These are phyloP conservation scores for Zygoascus flipseniorum DNA, from an alignment of 805 yeast genomes.

Conservation along the genomic window DNA sequence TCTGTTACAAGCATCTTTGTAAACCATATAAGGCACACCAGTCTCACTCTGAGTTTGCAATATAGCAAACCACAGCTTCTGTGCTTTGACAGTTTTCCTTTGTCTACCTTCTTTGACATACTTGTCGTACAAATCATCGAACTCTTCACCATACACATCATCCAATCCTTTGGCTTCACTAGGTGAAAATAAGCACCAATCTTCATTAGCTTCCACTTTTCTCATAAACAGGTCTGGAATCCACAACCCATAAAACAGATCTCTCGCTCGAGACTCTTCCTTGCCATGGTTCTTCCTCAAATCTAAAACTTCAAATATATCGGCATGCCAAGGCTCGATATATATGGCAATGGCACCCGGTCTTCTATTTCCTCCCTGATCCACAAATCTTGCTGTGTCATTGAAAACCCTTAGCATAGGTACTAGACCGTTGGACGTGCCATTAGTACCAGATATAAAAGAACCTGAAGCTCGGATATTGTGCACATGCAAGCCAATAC, in stretches of 20 bases:
- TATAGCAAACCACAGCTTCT: slow-evolving; percentile 83
- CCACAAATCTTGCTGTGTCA: slow-evolving; percentile 93
- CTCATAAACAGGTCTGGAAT: slow-evolving; percentile 91
- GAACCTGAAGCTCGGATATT: slow-evolving; percentile 83
- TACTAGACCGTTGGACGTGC: slow-evolving; percentile 82
- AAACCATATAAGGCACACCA: slow-evolving; percentile 90
- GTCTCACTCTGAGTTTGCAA: slow-evolving; percentile 92
- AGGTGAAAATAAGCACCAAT: slow-evolving; percentile 89
- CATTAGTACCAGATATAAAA: slow-evolving; percentile 85
- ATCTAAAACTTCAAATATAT: slow-evolving; percentile 77
- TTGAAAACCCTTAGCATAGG: slow-evolving; percentile 97
- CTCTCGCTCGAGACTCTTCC: slow-evolving; percentile 90
- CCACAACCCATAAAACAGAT: slow-evolving; percentile 90
- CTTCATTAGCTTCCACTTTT: slow-evolving; percentile 66
- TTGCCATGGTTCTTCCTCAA: slow-evolving; percentile 90
- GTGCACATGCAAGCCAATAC: slow-evolving; percentile 84
- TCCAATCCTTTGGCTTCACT: slow-evolving; percentile 78
- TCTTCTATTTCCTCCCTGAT: slow-evolving; percentile 96
- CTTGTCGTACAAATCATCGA: slow-evolving; percentile 56
- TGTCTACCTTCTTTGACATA: slow-evolving; percentile 69
- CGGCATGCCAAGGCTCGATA: slow-evolving; percentile 96
- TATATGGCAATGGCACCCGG: slow-evolving; percentile 96
- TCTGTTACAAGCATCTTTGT: slow-evolving; percentile 82
- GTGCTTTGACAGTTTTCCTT: slow-evolving; percentile 64
- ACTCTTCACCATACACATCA: slow-evolving; percentile 80